These are phyloP conservation scores for Globisporangium spiculum DNA, from an alignment of 352 stramenopile species.

Conservation along the genomic window DNA sequence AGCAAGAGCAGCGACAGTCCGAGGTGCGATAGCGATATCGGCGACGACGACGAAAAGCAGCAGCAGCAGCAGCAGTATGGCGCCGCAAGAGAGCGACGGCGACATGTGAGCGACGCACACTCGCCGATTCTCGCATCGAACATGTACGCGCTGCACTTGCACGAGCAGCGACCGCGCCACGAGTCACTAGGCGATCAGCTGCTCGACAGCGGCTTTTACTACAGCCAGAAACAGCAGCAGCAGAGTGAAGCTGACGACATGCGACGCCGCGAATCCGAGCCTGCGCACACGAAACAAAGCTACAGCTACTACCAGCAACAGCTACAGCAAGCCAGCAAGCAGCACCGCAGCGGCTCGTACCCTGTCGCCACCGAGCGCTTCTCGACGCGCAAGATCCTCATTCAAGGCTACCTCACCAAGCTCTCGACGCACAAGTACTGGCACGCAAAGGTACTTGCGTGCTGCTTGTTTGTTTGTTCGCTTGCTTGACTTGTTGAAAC, in stretches of 20 bases:
- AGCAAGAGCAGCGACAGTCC: conserved; percentile 12
- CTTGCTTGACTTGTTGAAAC: not conserved
- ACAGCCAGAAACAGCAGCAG: conserved; percentile 3
- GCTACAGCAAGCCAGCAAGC: not conserved
- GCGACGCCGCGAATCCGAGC: conserved; percentile 2
- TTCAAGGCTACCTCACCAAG: conserved; percentile 52
- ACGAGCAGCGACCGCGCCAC: not conserved
- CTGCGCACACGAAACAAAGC: not conserved
- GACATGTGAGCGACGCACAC: not conserved
- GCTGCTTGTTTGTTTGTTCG: not conserved
- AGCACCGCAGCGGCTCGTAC: conserved; percentile 5
- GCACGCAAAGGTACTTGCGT: conserved; percentile 37
- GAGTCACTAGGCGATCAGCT: not conserved
- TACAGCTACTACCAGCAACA: not conserved
- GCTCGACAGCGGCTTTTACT: conserved; percentile 7
- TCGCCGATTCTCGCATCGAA: conserved; percentile 8
- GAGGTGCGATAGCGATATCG: not conserved
- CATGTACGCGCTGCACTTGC: conserved; percentile 8
- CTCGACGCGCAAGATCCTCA: conserved; percentile 26
- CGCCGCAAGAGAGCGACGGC: not conserved
- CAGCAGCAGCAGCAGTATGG: not conserved
- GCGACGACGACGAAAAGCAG: not conserved
- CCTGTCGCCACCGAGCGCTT: not conserved
- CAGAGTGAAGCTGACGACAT: not conserved
- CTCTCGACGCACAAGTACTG: conserved; percentile 55